These are phyloP conservation scores for Sonneratia caseolaris DNA, from an alignment of 345 rosid species.

Conservation along the genomic window DNA sequence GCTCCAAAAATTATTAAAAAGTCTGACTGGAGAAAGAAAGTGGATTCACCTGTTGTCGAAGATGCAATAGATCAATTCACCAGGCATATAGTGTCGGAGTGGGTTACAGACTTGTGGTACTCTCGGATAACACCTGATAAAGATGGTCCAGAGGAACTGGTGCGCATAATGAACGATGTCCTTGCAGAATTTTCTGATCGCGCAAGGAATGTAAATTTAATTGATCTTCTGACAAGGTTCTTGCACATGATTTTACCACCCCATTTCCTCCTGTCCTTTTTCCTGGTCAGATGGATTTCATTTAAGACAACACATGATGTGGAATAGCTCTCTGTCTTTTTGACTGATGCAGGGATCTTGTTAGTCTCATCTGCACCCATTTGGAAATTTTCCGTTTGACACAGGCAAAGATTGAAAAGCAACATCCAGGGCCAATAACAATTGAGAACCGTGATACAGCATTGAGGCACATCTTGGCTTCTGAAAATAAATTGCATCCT, in stretches of 20 bases:
- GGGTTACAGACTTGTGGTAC: conserved; percentile 94
- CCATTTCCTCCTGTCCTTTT: background rate
- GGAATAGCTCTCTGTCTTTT: conserved; percentile 23
- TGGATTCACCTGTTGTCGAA: conserved; percentile 83
- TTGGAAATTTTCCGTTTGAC: conserved; percentile 73
- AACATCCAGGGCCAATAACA: conserved; percentile 30
- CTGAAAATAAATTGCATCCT: conserved; percentile 83
- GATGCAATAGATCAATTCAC: conserved; percentile 78
- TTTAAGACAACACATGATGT: background rate
- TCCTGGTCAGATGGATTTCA: background rate
- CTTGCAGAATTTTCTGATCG: conserved; percentile 79
- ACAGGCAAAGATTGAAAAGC: conserved; percentile 63
- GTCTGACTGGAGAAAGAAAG: conserved; percentile 80
- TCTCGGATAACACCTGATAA: conserved; percentile 76
- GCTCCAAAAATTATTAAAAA: conserved; percentile 33
- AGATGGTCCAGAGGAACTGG: conserved; percentile 87
- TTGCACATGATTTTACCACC: conserved; percentile 8
- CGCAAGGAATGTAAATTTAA: conserved; percentile 67
- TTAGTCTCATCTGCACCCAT: conserved; percentile 58
- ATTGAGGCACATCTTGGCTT: conserved; percentile 53
- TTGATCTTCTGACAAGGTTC: conserved; percentile 84
- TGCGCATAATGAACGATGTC: conserved; percentile 57
- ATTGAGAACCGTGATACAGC: conserved; percentile 60
- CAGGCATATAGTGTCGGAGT: conserved; percentile 79
- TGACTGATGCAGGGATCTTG: conserved; percentile 69